phyloP scores from a whole-genome alignment of 179 eudicot genomes.

The Spinacia oleracea region DNA sequence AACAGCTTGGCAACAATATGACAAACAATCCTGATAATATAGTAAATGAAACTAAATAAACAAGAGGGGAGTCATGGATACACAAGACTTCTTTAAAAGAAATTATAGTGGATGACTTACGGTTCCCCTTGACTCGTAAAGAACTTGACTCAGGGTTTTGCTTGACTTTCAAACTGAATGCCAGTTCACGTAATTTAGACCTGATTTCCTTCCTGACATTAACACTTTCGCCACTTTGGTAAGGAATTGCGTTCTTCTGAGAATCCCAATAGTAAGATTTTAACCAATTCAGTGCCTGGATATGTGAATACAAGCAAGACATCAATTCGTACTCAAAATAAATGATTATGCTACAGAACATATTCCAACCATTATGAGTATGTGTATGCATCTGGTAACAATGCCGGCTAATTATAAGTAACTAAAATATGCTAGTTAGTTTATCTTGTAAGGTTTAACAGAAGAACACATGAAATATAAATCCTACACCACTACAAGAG shows the following conservation, averaged over 20 bases:
- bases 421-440: neutral
- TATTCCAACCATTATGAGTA: neutral
- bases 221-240: slow-evolving; percentile 37
- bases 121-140: slow-evolving; percentile 50
- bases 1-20: neutral
- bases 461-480: neutral
- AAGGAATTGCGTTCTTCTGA: slow-evolving; percentile 61
- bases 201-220: slow-evolving; percentile 63
- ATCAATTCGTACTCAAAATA: neutral
- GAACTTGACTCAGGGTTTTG: slow-evolving; percentile 36
- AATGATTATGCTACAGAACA: slow-evolving; percentile 3
- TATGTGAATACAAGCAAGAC: slow-evolving; percentile 16
- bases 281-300: slow-evolving; percentile 88
- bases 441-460: neutral
- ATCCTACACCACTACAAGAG: neutral
- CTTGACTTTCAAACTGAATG: slow-evolving; percentile 52
- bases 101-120: slow-evolving; percentile 36
- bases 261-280: slow-evolving; percentile 83
- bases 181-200: slow-evolving; percentile 55
- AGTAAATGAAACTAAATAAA: neutral
- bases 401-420: neutral
- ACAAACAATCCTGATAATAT: neutral
- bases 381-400: neutral
- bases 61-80: neutral
- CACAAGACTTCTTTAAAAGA: neutral